These are phyloP conservation scores for Boletus rubropictus DNA, from an alignment of 768 basidiomycete genomes.

Conservation along the genomic window DNA sequence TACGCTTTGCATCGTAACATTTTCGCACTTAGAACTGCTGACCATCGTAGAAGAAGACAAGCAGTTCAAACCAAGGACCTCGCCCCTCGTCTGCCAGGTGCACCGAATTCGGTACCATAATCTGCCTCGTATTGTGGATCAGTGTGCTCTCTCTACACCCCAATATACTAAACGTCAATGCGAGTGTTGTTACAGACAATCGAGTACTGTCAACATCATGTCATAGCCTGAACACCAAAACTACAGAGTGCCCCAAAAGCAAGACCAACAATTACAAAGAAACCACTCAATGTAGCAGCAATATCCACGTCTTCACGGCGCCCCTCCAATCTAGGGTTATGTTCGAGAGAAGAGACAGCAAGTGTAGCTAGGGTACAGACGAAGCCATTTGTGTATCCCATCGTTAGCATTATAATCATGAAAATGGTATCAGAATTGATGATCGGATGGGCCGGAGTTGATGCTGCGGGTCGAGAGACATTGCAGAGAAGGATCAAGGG, in stretches of 20 bases:
- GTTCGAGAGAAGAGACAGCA: constrained; percentile 71
- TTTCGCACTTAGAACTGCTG: constrained; percentile 71
- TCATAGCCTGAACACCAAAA: constrained; percentile 66
- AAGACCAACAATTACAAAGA: constrained; percentile 73
- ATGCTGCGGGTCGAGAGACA: constrained; percentile 44
- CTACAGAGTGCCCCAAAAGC: constrained; percentile 71
- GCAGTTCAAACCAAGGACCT: constrained; percentile 61
- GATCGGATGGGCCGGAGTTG: constrained; percentile 29
- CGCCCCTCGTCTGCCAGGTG: constrained; percentile 64
- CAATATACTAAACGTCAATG: neutral
- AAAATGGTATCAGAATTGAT: constrained; percentile 75
- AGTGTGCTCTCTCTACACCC: no score
- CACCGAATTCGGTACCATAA: constrained; percentile 36
- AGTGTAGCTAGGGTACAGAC: constrained; percentile 77
- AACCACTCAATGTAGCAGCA: constrained; percentile 75
- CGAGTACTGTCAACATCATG: constrained; percentile 39
- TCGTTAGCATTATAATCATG: constrained; percentile 64
- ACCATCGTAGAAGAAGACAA: constrained; percentile 68
- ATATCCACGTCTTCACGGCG: constrained; percentile 75
- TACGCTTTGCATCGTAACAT: constrained; percentile 80
- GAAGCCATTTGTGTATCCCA: constrained; percentile 81
- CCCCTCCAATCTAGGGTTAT: constrained; percentile 68
- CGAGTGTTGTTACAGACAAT: neutral
- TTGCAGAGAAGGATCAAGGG: constrained; percentile 90
- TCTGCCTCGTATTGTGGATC: neutral